Conservation (phyloP, 495 filamentous ascomycete species). For the Neurospora intermedia region DNA sequence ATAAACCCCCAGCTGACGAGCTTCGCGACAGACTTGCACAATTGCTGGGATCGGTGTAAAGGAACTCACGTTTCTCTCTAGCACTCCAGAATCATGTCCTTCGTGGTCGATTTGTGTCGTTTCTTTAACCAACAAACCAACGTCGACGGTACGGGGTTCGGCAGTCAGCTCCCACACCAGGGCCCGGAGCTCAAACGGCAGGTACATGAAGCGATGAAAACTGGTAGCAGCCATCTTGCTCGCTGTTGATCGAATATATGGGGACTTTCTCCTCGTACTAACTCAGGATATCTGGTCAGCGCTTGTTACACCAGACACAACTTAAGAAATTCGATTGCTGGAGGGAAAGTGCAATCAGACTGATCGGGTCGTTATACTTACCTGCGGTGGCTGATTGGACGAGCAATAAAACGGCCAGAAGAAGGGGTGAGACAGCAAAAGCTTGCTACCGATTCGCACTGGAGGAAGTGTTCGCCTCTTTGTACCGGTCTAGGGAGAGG, state of each 20-base stretch:
- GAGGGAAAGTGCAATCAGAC: not conserved
- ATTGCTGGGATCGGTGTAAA: not conserved
- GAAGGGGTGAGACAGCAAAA: not conserved
- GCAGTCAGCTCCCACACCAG: not conserved
- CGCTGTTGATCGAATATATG: not conserved
- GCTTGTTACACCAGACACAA: not conserved
- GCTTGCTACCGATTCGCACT: not conserved
- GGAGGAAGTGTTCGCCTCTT: not conserved
- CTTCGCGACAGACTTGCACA: not conserved
- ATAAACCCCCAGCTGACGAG: not conserved
- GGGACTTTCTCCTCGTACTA: not conserved
- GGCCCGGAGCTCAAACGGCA: not conserved
- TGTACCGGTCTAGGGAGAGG: not conserved
- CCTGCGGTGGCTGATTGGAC: not conserved
- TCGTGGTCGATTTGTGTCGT: not conserved
- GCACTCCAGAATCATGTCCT: not conserved
- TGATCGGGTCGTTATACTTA: not conserved
- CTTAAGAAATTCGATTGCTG: not conserved
- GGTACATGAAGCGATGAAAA: not conserved
- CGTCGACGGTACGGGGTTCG: not conserved
- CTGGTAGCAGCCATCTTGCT: not conserved
- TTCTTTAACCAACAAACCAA: not conserved
- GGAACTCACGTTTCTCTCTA: not conserved
- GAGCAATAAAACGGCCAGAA: not conserved
- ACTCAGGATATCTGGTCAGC: not conserved